Conservation (phyloP, 2,329 filamentous ascomycete genomes). For the Fusarium circinatum region DNA sequence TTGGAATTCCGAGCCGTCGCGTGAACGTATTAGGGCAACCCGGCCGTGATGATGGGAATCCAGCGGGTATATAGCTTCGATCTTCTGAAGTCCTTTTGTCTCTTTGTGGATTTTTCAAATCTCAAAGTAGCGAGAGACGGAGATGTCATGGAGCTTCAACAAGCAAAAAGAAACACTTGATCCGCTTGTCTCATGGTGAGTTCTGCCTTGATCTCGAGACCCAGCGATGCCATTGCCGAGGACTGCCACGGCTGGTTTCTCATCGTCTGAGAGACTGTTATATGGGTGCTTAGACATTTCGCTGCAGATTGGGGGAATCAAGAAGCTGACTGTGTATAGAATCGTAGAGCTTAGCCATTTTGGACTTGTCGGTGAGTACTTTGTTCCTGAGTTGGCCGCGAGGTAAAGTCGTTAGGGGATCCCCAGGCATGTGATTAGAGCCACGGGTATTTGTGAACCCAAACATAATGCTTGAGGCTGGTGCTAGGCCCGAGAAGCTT, state of each 20-base stretch:
- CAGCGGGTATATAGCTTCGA: too few species aligned
- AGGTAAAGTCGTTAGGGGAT: neutral
- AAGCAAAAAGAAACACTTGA: too few species aligned
- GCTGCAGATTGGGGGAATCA: too few species aligned
- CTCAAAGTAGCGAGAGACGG: neutral
- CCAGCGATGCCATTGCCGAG: neutral
- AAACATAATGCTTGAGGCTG: neutral
- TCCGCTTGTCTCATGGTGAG: neutral
- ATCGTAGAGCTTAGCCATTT: too few species aligned
- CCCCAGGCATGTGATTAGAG: neutral
- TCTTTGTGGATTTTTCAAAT: neutral
- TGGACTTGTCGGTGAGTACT: neutral
- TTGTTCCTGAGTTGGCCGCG: neutral
- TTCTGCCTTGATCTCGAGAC: neutral
- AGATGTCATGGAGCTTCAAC: neutral
- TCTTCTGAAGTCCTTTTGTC: too few species aligned
- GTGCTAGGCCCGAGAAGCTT: too few species aligned
- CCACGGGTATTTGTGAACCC: accelerated
- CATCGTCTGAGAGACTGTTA: neutral
- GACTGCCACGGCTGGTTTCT: neutral
- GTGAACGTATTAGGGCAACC: too few species aligned
- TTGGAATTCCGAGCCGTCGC: too few species aligned
- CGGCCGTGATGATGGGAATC: too few species aligned
- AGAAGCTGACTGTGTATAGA: too few species aligned
- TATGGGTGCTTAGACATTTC: neutral